Percentiles rank a stretch among this genome's conserved stretches.
These are phyloP conservation scores for Dothidotthia symphoricarpi DNA, from an alignment of 2,329 filamentous ascomycete species.

Conservation along the genomic window DNA sequence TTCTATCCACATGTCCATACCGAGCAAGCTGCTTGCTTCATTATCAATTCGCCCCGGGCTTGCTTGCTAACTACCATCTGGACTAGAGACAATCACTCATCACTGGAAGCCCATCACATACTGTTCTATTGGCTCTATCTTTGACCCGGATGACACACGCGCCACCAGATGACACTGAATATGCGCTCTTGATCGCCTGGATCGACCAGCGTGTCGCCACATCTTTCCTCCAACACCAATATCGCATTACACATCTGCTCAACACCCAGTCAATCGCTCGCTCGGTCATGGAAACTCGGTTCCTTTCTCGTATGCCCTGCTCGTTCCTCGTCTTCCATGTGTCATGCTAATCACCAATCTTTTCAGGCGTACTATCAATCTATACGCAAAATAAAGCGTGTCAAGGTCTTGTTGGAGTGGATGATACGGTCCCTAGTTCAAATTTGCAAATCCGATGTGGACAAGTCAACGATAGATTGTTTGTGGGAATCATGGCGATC, in stretches of 20 bases:
- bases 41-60: too few relatives aligned
- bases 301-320: slow-evolving; percentile 3
- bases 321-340: neutral
- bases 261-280: slow-evolving; percentile 4
- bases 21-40: too few relatives aligned
- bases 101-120: too few relatives aligned
- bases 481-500: slow-evolving; percentile 1
- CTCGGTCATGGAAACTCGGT: slow-evolving; percentile 3
- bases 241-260: slow-evolving; percentile 4
- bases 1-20: too few relatives aligned
- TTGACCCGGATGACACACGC: slow-evolving; percentile 5
- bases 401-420: neutral
- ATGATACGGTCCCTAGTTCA: neutral
- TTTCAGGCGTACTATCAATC: slow-evolving; percentile 5
- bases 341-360: neutral
- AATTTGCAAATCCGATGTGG: slow-evolving; percentile 2
- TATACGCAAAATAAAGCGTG: slow-evolving; percentile 2
- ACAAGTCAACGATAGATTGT: neutral
- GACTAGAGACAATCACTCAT: too few relatives aligned
- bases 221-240: slow-evolving; percentile 2
- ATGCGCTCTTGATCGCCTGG: slow-evolving; percentile 5
- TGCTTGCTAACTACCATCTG: too few relatives aligned
- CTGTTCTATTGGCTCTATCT: too few relatives aligned
- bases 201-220: slow-evolving; percentile 5
- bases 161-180: slow-evolving; percentile 1